Evolutionary conservation across 768 basidiomycete genomes (phyloP).

Genomic region (Hypholoma fasciculare): DNA sequence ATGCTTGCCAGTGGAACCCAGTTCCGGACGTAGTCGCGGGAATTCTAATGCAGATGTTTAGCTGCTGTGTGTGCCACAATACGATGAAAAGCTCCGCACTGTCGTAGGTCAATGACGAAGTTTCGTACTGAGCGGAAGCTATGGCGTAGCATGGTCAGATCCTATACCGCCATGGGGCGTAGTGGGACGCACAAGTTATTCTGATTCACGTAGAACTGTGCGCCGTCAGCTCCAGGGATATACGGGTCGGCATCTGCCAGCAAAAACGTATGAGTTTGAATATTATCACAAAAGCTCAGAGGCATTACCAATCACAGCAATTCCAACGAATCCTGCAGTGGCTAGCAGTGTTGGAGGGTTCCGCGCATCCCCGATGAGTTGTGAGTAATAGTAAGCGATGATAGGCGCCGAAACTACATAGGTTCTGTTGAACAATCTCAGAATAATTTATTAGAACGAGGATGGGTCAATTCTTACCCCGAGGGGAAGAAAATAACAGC

Average conservation of each 20-base stretch:
- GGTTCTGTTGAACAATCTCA: slow-evolving; percentile 36
- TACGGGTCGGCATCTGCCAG: slow-evolving; percentile 71
- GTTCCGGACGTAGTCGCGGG: slow-evolving; percentile 56
- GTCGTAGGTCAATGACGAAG: slow-evolving; percentile 67
- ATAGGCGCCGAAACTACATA: slow-evolving; percentile 71
- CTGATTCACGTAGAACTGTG: slow-evolving; percentile 61
- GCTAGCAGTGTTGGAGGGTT: slow-evolving; percentile 69
- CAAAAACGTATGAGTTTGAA: neutral
- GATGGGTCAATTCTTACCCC: slow-evolving; percentile 40
- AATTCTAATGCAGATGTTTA: slow-evolving; percentile 30
- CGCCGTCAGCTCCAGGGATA: slow-evolving; percentile 44
- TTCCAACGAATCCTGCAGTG: slow-evolving; percentile 56
- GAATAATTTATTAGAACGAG: neutral
- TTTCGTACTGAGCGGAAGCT: slow-evolving; percentile 76
- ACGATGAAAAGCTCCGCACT: slow-evolving; percentile 21
- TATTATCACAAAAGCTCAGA: too few species aligned
- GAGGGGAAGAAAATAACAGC: slow-evolving; percentile 78
- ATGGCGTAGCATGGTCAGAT: neutral
- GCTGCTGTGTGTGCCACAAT: too few species aligned
- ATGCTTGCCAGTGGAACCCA: slow-evolving; percentile 83
- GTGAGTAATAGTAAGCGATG: slow-evolving; percentile 74
- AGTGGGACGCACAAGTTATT: slow-evolving; percentile 61
- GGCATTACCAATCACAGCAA: slow-evolving; percentile 71
- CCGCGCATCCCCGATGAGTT: slow-evolving; percentile 75
- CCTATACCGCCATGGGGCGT: neutral